A percentile compares a stretch with the other conserved stretches of the same genome.
Conservation (phyloP, 257 asterid species). For the Echites panduratus region DNA sequence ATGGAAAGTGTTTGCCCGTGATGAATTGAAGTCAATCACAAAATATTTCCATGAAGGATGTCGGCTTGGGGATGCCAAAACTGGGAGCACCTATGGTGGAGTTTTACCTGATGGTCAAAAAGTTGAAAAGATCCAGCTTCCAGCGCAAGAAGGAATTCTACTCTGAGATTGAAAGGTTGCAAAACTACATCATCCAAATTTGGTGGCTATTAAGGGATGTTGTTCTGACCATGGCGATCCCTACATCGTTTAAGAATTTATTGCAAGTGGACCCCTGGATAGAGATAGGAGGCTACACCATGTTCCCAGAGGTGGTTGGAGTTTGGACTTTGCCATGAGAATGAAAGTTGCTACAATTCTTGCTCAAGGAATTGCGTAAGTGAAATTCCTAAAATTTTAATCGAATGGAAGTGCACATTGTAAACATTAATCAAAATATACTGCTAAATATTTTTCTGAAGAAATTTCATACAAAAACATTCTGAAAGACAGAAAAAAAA, state of each 20-base stretch:
- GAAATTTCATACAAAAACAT: neutral
- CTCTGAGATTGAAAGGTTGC: constrained; percentile 91
- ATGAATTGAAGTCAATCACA: constrained; percentile 81
- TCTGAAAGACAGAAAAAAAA: no score
- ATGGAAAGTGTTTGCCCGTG: constrained; percentile 85
- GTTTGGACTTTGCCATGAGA: constrained; percentile 90
- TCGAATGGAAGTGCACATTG: neutral
- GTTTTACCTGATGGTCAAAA: constrained; percentile 87
- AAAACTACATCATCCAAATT: constrained; percentile 82
- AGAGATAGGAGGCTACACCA: constrained; percentile 98
- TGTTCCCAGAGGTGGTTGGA: constrained; percentile 87
- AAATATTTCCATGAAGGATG: constrained; percentile 97
- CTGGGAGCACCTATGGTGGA: constrained; percentile 93
- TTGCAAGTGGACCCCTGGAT: constrained; percentile 76
- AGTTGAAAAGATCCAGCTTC: constrained; percentile 84
- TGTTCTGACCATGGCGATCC: constrained; percentile 94
- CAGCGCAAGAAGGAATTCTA: constrained; percentile 96
- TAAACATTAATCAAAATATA: neutral
- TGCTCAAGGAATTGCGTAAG: constrained; percentile 99
- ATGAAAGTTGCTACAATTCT: constrained; percentile 89
- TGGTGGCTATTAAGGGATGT: constrained; percentile 91
- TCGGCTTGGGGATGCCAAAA: constrained; percentile 89
- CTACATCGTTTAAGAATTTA: constrained; percentile 80
- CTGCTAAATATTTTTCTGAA: neutral
- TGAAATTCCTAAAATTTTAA: constrained; percentile 7